Conservation (phyloP, 257 asterid genomes). For the Solanum chiquidenum region DNA sequence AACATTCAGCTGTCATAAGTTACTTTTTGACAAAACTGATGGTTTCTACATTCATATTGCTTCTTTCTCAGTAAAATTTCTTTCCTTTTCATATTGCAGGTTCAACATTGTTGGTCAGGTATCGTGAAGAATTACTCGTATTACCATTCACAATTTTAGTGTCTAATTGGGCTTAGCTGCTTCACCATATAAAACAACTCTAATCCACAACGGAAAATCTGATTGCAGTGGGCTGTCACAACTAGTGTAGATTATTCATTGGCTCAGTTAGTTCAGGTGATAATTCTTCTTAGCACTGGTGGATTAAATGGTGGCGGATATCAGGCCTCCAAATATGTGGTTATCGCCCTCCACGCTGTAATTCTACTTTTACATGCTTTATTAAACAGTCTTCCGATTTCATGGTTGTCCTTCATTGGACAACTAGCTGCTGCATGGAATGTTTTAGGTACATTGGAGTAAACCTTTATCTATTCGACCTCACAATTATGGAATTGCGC, state of each 20-base stretch:
- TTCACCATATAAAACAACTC: not conserved
- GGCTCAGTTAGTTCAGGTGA: constrained; percentile 88
- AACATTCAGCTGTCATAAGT: not conserved
- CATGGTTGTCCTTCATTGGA: constrained; percentile 69
- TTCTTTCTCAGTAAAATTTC: not conserved
- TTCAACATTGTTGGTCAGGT: constrained; percentile 98
- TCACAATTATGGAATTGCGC: not conserved
- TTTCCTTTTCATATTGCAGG: constrained; percentile 43
- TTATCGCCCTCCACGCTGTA: constrained; percentile 67
- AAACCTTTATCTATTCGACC: not conserved
- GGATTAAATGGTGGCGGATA: constrained; percentile 90
- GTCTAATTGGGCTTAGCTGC: not conserved
- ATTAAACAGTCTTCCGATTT: constrained; percentile 81
- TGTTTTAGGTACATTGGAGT: constrained; percentile 38
- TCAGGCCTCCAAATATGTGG: constrained; percentile 68
- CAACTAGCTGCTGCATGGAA: constrained; percentile 97
- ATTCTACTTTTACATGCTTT: constrained; percentile 61
- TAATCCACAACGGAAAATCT: constrained; percentile 10
- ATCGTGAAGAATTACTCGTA: constrained; percentile 6
- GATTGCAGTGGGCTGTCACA: constrained; percentile 95
- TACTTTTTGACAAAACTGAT: not conserved
- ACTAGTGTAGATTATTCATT: constrained; percentile 82
- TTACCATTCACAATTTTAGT: constrained; percentile 3
- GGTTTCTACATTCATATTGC: not conserved
- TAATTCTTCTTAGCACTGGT: constrained; percentile 85